Base-by-base conservation (phyloP, 352 stramenopile genomes). In the Globisporangium sylvaticum region DNA sequence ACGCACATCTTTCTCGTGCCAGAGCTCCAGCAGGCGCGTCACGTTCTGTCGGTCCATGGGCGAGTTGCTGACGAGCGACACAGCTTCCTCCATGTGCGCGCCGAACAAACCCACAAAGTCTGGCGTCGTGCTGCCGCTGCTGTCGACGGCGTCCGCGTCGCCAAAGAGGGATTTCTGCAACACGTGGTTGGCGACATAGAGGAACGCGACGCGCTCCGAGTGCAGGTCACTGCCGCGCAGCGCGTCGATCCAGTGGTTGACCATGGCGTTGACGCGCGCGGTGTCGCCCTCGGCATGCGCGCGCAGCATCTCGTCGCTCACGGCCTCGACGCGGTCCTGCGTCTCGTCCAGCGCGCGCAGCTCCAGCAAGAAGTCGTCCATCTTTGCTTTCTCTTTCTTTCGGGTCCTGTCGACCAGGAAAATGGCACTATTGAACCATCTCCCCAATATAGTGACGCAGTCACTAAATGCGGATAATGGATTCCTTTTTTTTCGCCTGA, bases 171-270 rank as follows among this genome's bases (percentile, higher is more conserved):
- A 84, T 69, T 94, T 94, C 60, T 88, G 86, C 24, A 94, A 74
- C 66, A 94, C 87, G 71, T 94, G 87, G 64, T 94, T 94, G 63
- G 87, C 84, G 58, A 94, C 87, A 61, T 91, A 94, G 4, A 94
- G 76, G 70, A 89, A 94, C 12, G 87, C 84, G 37, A 94, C 78
- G 64, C 87, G 84, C 67, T 94, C 87, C 20, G 82, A 84, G 70
- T 92, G 83, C 66, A 92, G 87, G 70, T 92, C 87, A 69, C 81
- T 90, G 39, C 76, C 70, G 15, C 84, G 80, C 63, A 94, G 73
- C 52, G 76, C 80, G 50, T 77, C 64, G 46, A 92, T 87, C 87
- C 84, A 94, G 54, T 74, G 76, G 58, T 78, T 73, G 34, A 89
- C 77, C 80, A 94, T 90, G 53, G 82, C 74, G 9, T 59, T 52